Conservation (phyloP, 2,329 filamentous ascomycete species). For the Neoscytalidium dimidiatum region DNA sequence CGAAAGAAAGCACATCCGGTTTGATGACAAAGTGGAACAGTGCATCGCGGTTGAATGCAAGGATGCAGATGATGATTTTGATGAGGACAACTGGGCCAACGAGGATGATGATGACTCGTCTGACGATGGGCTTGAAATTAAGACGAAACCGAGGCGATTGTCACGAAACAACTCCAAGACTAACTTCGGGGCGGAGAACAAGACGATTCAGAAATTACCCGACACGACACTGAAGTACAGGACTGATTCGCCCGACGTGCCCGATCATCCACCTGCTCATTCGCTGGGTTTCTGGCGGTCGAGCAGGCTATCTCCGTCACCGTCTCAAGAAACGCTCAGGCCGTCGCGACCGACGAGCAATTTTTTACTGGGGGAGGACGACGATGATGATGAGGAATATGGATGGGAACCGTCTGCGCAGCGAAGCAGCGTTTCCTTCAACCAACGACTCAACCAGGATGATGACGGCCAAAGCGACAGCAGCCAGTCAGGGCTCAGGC, state of each 20-base stretch:
- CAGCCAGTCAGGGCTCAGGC: conserved; percentile 60
- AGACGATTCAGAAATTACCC: conserved; percentile 84
- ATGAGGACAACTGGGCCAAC: conserved; percentile 48
- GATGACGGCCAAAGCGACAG: conserved; percentile 43
- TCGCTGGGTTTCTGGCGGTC: conserved; percentile 48
- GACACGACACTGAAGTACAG: conserved; percentile 86
- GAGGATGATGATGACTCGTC: conserved; percentile 59
- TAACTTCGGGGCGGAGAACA: conserved; percentile 63
- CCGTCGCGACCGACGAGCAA: conserved; percentile 68
- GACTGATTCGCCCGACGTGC: conserved; percentile 71
- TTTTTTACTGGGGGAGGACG: conserved; percentile 64
- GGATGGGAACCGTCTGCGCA: conserved; percentile 46
- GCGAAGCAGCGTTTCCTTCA: conserved; percentile 30
- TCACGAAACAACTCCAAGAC: conserved; percentile 58
- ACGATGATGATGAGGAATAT: conserved; percentile 51
- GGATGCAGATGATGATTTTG: conserved; percentile 69
- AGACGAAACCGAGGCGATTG: conserved; percentile 65
- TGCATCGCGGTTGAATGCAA: conserved; percentile 92
- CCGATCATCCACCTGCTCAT: conserved; percentile 52
- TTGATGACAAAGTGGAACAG: conserved; percentile 93
- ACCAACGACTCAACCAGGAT: conserved; percentile 19
- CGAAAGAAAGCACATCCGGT: conserved; percentile 86
- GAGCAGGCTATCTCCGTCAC: conserved; percentile 64
- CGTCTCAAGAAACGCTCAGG: conserved; percentile 79
- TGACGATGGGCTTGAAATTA: conserved; percentile 78